A percentile compares a stretch with the other conserved stretches of the same genome.
Conservation (phyloP, 805 yeast genomes). For the Hanseniaspora mollemarum region DNA sequence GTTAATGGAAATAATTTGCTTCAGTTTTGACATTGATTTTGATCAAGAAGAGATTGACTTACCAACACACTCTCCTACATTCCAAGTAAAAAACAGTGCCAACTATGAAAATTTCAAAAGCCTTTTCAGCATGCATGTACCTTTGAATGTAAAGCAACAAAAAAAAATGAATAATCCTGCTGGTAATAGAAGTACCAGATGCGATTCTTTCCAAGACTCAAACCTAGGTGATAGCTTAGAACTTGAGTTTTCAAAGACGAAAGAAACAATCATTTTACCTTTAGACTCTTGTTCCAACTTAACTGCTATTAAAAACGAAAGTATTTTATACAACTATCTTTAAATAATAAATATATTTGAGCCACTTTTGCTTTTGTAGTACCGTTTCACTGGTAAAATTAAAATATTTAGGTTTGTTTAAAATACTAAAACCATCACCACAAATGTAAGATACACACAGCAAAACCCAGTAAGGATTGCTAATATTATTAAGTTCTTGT, state of each 20-base stretch:
- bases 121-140: too few species aligned
- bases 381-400: background rate
- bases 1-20: constrained; percentile 26
- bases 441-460: background rate
- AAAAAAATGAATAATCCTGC: too few species aligned
- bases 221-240: too few species aligned
- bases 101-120: too few species aligned
- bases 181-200: too few species aligned
- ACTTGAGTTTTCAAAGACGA: too few species aligned
- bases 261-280: too few species aligned
- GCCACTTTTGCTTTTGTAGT: background rate
- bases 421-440: background rate
- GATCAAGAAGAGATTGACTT: constrained; percentile 27
- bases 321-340: constrained; percentile 4
- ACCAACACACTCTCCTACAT: too few species aligned
- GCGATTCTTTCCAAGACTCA: too few species aligned
- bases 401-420: background rate
- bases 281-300: constrained; percentile 1
- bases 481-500: background rate
- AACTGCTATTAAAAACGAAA: background rate
- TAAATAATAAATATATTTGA: constrained; percentile 6
- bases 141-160: too few species aligned
- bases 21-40: constrained; percentile 25
- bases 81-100: too few species aligned
- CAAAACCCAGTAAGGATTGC: background rate